Evolutionary conservation across 1,284 basidiomycete species (phyloP), one percentile per base, ranked within the genome.

Genomic region (Crepidotus sp.): DNA sequence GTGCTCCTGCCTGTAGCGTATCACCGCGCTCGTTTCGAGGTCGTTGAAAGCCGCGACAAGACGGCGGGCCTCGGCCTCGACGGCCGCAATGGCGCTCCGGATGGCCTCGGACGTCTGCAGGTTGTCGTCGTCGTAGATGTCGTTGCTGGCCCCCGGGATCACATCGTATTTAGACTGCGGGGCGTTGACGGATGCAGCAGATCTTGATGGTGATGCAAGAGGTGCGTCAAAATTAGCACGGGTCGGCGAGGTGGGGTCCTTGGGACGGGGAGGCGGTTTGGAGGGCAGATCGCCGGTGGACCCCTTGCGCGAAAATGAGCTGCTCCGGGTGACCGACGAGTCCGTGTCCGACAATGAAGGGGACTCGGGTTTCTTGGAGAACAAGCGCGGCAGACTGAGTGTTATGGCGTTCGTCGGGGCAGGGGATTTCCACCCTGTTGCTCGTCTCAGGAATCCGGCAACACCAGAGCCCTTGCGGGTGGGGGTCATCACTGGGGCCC

Each of bases 31-130:
- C 21, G 77, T 62, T 59, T 87, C 80, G 19, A 86, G 67, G 15
- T 74, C 71, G 46, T 77, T 74, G 56, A 87, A 86, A 5, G 81
- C 82, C 40, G 80, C 75, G 27, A 80, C 59, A n/a, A 87, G 63
- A 10, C 75, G 66, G 31, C 69, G 63, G 15, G 74, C 74, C 56
- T 87, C 83, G 18, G 72, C 70, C 55, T 86, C 81, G 37, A 82
- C 73, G 3, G 65, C 59, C 43, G 70, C 67, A 42, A 87, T 80
- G 46, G 79, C 78, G 19, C 65, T 63, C 32, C 73, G 73, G 42
- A 87, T 76, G 30, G 79, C 74, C 41, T 69, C 68, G 30, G 71
- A 63, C 3, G 77, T 71, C 46, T 68, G 67, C 34, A 74, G 61
- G 19, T 66, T 63, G 11, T 71, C 70, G 48, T 76, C 74, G 46